Conservation (phyloP, 2,329 filamentous ascomycete genomes). For the Exophiala dermatitidis region DNA sequence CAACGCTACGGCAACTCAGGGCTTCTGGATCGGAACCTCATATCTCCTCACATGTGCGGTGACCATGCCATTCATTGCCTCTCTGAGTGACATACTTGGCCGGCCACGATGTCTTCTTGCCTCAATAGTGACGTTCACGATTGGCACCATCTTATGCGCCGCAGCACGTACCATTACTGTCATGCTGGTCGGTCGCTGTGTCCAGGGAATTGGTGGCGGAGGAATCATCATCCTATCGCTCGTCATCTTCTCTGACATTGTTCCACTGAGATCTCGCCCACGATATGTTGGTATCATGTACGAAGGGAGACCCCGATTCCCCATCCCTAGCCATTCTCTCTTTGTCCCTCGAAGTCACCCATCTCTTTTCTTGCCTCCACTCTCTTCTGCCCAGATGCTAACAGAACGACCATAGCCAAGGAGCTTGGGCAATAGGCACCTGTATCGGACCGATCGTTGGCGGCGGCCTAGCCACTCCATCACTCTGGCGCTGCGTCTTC, state of each 20-base stretch:
- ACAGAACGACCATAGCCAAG: slow-evolving; percentile 5
- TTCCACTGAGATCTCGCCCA: slow-evolving; percentile 31
- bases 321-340: too few relatives aligned
- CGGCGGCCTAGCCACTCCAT: slow-evolving; percentile 36
- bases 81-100: slow-evolving; percentile 44
- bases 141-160: slow-evolving; percentile 42
- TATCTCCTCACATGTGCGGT: slow-evolving; percentile 43
- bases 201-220: slow-evolving; percentile 44
- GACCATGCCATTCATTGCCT: slow-evolving; percentile 39
- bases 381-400: neutral
- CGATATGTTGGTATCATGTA: slow-evolving; percentile 32
- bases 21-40: slow-evolving; percentile 46
- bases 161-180: slow-evolving; percentile 35
- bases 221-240: slow-evolving; percentile 39
- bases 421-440: slow-evolving; percentile 31
- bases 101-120: slow-evolving; percentile 40
- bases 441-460: slow-evolving; percentile 34
- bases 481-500: slow-evolving; percentile 32
- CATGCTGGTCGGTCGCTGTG: slow-evolving; percentile 38
- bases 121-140: slow-evolving; percentile 41
- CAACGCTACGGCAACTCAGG: slow-evolving; percentile 35
- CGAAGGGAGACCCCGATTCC: neutral
- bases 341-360: too few relatives aligned
- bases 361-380: too few relatives aligned
- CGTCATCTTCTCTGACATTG: slow-evolving; percentile 39